Evolutionary conservation across 352 stramenopile genomes (phyloP).

Genomic region (Phytophthora fragariaefolia): DNA sequence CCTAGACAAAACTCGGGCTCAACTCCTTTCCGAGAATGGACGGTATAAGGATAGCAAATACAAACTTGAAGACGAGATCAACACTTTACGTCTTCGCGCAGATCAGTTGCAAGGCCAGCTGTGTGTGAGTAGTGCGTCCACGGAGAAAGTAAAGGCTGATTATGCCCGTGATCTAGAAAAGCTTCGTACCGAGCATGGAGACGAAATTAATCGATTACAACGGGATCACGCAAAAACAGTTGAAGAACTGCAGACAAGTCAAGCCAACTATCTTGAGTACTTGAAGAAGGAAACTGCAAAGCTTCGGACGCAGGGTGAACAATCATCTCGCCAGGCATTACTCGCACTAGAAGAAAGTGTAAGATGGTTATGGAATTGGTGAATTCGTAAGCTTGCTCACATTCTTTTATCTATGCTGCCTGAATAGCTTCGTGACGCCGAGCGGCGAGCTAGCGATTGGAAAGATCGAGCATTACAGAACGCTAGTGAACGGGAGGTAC

Average conservation of each 20-base stretch:
- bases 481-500: constrained; percentile 52
- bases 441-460: constrained; percentile 45
- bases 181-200: constrained; percentile 42
- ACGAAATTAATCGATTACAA: constrained; percentile 52
- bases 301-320: constrained; percentile 22
- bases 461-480: constrained; percentile 46
- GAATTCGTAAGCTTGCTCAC: background rate
- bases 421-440: constrained; percentile 43
- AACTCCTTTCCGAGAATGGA: constrained; percentile 49
- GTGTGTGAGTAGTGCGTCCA: constrained; percentile 32
- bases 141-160: constrained; percentile 53
- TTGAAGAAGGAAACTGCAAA: constrained; percentile 56
- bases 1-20: constrained; percentile 50
- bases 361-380: background rate
- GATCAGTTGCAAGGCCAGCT: constrained; percentile 50
- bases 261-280: constrained; percentile 54
- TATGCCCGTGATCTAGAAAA: constrained; percentile 59
- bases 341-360: constrained; percentile 44
- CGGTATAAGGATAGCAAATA: constrained; percentile 47
- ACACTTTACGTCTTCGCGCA: constrained; percentile 40
- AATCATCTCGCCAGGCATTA: constrained; percentile 35
- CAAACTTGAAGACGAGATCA: constrained; percentile 41
- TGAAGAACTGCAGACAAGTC: constrained; percentile 49
- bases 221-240: constrained; percentile 48
- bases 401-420: background rate